A percentile compares a stretch with the other conserved stretches of the same genome.
Evolutionary conservation across 192 early-diverging fungal genomes (phyloP).

Genomic region (Funneliformis geosporum): DNA sequence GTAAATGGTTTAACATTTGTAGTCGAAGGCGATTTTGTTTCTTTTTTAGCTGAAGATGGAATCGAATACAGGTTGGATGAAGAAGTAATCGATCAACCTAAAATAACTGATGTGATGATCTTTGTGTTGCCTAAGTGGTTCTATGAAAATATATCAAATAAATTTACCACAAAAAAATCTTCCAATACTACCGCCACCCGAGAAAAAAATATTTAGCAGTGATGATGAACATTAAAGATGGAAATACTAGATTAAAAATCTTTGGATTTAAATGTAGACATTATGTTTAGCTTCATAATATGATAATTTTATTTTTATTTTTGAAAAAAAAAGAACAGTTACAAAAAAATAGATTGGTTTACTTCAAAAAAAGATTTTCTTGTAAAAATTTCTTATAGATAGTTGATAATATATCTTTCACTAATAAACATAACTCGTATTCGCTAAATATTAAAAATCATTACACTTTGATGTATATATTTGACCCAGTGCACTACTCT

Average conservation of each 20-base stretch:
- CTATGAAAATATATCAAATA: constrained; percentile 23
- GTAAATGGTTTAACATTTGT: constrained; percentile 47
- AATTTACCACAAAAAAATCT: constrained; percentile 31
- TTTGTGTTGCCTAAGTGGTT: constrained; percentile 37
- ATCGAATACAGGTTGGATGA: constrained; percentile 39
- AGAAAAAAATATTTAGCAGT: constrained; percentile 39
- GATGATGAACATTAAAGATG: constrained; percentile 25
- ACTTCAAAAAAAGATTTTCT: too few species aligned
- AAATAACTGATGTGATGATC: constrained; percentile 33
- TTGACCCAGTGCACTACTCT: too few species aligned
- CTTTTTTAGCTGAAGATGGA: constrained; percentile 43
- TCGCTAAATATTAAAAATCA: too few species aligned
- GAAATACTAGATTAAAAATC: background rate
- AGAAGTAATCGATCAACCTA: constrained; percentile 40
- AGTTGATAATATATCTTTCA: too few species aligned
- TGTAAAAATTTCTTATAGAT: too few species aligned
- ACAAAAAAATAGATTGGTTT: background rate
- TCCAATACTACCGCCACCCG: background rate
- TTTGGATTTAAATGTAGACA: background rate
- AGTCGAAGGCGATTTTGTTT: constrained; percentile 41
- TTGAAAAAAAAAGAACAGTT: too few species aligned
- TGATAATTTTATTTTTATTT: too few species aligned
- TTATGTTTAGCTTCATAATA: too few species aligned
- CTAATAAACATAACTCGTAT: too few species aligned
- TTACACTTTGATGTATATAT: too few species aligned